Conservation (phyloP, 163 green algal genomes). For the Chloromonas sp. region DNA sequence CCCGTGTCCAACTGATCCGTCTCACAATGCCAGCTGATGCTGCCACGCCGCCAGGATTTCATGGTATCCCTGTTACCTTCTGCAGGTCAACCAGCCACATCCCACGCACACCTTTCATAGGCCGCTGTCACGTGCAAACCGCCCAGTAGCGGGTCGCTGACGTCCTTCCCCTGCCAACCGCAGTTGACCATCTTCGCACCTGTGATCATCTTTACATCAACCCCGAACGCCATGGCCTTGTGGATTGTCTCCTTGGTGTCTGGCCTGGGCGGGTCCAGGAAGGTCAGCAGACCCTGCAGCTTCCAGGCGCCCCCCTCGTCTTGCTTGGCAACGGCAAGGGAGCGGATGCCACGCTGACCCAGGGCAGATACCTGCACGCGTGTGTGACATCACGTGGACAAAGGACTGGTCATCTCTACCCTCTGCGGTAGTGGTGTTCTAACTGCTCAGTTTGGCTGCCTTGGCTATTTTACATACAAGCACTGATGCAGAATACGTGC, state of each 20-base stretch:
- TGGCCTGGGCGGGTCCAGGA: conserved; percentile 78
- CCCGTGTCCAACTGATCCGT: neutral
- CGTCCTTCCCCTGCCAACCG: too few relatives aligned
- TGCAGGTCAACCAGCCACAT: neutral
- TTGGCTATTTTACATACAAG: too few relatives aligned
- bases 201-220: conserved; percentile 83
- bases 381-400: too few relatives aligned
- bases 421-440: too few relatives aligned
- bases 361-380: conserved; percentile 33
- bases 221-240: conserved; percentile 64
- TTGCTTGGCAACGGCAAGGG: conserved; percentile 53
- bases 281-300: conserved; percentile 77
- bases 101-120: neutral
- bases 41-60: neutral
- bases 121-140: neutral
- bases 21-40: neutral
- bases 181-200: neutral
- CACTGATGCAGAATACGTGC: too few relatives aligned
- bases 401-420: too few relatives aligned
- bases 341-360: conserved; percentile 60
- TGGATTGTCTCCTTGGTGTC: conserved; percentile 82
- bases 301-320: conserved; percentile 43
- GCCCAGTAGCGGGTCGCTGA: neutral
- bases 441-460: too few relatives aligned
- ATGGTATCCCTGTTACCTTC: too few relatives aligned